phyloP scores from a whole-genome alignment of 2,329 filamentous ascomycete species.

The Paecilomyces dactylethromorphus region DNA sequence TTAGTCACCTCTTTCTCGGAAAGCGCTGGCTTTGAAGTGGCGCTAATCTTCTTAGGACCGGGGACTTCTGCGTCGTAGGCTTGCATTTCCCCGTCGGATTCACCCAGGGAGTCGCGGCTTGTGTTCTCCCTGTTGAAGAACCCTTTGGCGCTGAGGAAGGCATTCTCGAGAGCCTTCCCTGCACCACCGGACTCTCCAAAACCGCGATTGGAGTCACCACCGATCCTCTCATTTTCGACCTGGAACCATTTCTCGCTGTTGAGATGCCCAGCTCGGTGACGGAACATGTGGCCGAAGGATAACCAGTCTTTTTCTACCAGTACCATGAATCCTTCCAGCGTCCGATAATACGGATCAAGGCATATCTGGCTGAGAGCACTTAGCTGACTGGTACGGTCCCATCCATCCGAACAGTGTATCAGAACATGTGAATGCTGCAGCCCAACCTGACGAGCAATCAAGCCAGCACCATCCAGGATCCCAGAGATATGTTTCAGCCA shows the following conservation, averaged over 20 bases:
- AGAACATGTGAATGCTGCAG: constrained; percentile 90
- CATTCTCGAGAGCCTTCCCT: constrained; percentile 76
- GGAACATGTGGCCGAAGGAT: constrained; percentile 96
- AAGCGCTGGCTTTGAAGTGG: constrained; percentile 23
- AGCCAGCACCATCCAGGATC: constrained; percentile 73
- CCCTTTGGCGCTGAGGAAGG: constrained; percentile 74
- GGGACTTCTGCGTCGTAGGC: constrained; percentile 42
- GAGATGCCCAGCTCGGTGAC: constrained; percentile 79
- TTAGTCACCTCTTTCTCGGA: constrained; percentile 62
- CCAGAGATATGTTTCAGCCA: constrained; percentile 88
- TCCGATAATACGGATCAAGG: constrained; percentile 91
- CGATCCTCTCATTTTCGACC: constrained; percentile 71
- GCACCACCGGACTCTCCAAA: constrained; percentile 39
- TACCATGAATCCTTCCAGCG: constrained; percentile 88
- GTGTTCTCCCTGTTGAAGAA: constrained; percentile 79
- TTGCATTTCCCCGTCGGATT: constrained; percentile 52
- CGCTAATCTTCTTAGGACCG: constrained; percentile 28
- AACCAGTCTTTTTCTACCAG: constrained; percentile 97
- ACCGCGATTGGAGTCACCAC: constrained; percentile 43
- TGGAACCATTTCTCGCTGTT: constrained; percentile 92
- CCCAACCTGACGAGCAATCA: constrained; percentile 82
- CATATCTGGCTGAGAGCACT: constrained; percentile 88
- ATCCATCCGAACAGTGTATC: constrained; percentile 97
- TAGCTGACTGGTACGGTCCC: constrained; percentile 94
- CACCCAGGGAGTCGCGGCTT: constrained; percentile 56